Base-by-base conservation (phyloP, 2,329 filamentous ascomycete species). In the Chaetomiaceae sp. region DNA sequence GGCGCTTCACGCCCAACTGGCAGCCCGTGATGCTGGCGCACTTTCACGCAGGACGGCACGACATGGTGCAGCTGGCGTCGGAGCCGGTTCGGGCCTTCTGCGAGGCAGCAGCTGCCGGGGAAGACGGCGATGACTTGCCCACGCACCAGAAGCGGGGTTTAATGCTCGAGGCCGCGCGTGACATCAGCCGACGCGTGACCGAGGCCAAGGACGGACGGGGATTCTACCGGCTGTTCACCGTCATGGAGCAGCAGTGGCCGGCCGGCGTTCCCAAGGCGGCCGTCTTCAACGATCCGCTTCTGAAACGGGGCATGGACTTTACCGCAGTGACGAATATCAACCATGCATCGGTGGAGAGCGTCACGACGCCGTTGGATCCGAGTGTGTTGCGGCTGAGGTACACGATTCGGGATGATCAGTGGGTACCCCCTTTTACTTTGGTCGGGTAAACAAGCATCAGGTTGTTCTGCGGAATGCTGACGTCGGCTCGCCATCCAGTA, bases 41-140 rank as follows among this genome's bases (percentile, higher is more conserved):
- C 48, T 62, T 48, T 49, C 60, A 61, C 57, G 54, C 42, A 23
- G 60, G 60, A 11, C 59, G 59, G 4, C 47, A 43, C 25, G 60
- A 61, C 34, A 55, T 56, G 17, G 45, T 61, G 11, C 57, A 62
- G 38, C 31, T 54, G 9, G 49, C 46, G 19, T 47, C 52, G 5
- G 29, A 37, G 5, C n/a, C 43, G 4, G 54, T 59, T 7, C 36
- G 19, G 7, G 33, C 22, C 12, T 62, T 62, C 45, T 61, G 59
- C 47, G 23, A 29, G n/a, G 36, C 36, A n/a, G 36, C 17, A 20
- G 17, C 36, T 7, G 36, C 36, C 15, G 17, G 4, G 1, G 3
- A 9, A n/a, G n/a, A 37, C 8, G 36, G 11, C 20, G 17, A 37
- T 37, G 17, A n/a, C 4, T 8, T 15, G 31, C 8, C 31, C 14